Evolutionary conservation across 169 alveolate genomes (phyloP).

Genomic region (Amoebophrya sp.): DNA sequence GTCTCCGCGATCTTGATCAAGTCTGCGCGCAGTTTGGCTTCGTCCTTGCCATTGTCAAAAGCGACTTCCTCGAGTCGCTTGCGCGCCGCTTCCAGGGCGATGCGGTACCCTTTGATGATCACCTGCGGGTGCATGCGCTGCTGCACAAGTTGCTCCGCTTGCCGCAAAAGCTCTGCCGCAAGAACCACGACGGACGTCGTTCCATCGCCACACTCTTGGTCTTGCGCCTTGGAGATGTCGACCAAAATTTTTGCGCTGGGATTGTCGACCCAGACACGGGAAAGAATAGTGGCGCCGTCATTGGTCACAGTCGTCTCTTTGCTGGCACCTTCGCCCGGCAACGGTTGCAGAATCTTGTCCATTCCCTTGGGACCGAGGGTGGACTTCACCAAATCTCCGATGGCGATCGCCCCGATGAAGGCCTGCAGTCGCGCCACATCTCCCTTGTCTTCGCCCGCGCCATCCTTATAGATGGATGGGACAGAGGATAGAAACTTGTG

Average conservation of each 20-base stretch:
- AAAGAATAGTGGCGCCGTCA: constrained; percentile 99
- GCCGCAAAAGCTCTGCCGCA: constrained; percentile 97
- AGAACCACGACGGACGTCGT: constrained; percentile 97
- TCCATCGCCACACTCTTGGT: constrained; percentile 85
- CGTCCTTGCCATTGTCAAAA: constrained; percentile 52
- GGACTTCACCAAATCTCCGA: constrained; percentile 95
- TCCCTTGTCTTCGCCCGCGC: constrained; percentile 53
- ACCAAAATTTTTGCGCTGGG: constrained; percentile 97
- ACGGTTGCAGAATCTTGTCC: constrained; percentile 91
- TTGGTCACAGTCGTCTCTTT: constrained; percentile 89
- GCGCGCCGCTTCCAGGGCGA: constrained; percentile 71
- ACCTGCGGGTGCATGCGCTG: constrained; percentile 94
- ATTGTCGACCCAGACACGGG: constrained; percentile 94
- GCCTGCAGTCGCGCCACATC: constrained; percentile 53
- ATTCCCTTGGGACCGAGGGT: constrained; percentile 93
- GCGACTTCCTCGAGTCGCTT: constrained; percentile 56
- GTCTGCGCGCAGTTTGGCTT: constrained; percentile 51
- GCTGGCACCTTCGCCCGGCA: constrained; percentile 73
- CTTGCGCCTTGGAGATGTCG: constrained; percentile 77
- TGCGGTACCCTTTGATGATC: constrained; percentile 62
- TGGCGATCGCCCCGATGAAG: constrained; percentile 95
- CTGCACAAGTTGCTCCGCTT: constrained; percentile 91
- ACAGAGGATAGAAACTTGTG: constrained; percentile 25
- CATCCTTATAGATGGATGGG: constrained; percentile 45
- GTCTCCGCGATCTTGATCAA: constrained; percentile 91